A percentile compares a stretch with the other conserved stretches of the same genome.
These are phyloP conservation scores for Ceratobasidium theobromae DNA, from an alignment of 1,284 basidiomycete species.

Conservation along the genomic window DNA sequence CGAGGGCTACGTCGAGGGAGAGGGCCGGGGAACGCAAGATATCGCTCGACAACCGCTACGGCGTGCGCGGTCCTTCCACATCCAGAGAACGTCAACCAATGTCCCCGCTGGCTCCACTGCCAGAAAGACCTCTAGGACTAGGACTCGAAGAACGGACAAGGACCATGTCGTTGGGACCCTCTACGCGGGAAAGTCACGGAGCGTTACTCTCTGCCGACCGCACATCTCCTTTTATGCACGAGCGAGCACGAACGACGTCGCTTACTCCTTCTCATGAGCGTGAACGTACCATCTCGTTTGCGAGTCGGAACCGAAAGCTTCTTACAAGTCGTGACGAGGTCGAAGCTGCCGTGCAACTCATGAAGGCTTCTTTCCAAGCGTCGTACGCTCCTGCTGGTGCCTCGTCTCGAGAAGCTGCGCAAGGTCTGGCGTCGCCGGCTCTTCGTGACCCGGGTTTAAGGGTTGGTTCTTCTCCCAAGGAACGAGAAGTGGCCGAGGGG, in stretches of 20 bases:
- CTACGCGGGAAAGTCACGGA: neutral
- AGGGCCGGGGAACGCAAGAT: constrained; percentile 1
- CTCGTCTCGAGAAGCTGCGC: neutral
- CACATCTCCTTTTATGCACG: neutral
- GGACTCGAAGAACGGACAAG: neutral
- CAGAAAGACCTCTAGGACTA: neutral
- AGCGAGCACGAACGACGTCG: neutral
- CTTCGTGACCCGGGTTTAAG: neutral
- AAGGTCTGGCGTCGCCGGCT: too few relatives aligned
- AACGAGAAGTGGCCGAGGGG: neutral
- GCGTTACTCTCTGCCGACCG: neutral
- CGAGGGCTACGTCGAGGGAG: too few relatives aligned
- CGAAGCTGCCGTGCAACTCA: constrained; percentile 12
- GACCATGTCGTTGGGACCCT: neutral
- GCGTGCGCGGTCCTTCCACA: neutral
- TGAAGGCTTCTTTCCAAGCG: constrained; percentile 8
- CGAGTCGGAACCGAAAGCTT: constrained; percentile 1
- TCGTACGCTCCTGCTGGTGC: constrained; percentile 21
- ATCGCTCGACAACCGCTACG: neutral
- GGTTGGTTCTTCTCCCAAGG: neutral
- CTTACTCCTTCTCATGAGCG: constrained; percentile 1
- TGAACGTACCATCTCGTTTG: constrained; percentile 17
- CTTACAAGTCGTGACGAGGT: constrained; percentile 17
- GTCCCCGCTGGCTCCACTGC: neutral
- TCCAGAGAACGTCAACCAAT: neutral